Conservation (phyloP, 2,329 filamentous ascomycete genomes). For the Cercospora sojina region DNA sequence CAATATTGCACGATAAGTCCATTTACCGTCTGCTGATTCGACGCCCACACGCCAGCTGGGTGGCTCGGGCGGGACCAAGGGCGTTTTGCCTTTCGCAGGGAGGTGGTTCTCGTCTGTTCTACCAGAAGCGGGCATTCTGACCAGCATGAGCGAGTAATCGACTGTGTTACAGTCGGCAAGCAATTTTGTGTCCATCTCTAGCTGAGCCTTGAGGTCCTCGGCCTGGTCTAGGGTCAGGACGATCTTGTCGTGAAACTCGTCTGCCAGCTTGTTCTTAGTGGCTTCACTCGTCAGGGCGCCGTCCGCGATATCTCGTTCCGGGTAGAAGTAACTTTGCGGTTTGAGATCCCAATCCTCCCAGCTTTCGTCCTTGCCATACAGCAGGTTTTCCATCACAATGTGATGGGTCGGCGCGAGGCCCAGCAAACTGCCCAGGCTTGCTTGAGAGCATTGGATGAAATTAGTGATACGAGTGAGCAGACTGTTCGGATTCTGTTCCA, state of each 20-base stretch:
- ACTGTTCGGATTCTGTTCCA: conserved; percentile 59
- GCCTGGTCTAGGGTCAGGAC: conserved; percentile 57
- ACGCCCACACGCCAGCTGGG: conserved; percentile 62
- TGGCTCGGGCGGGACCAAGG: conserved; percentile 34
- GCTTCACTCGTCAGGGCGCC: conserved; percentile 63
- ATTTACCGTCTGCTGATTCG: conserved; percentile 60
- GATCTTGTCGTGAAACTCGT: conserved; percentile 67
- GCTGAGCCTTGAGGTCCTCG: conserved; percentile 54
- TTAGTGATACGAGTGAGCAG: conserved; percentile 71
- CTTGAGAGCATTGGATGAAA: conserved; percentile 58
- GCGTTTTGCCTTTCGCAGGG: conserved; percentile 24
- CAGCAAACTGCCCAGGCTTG: conserved; percentile 60
- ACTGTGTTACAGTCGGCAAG: conserved; percentile 64
- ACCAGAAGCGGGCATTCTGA: conserved; percentile 52
- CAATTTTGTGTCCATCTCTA: conserved; percentile 63
- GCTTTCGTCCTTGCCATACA: conserved; percentile 58
- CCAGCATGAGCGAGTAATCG: conserved; percentile 73
- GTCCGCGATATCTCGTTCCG: conserved; percentile 68
- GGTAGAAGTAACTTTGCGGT: conserved; percentile 72
- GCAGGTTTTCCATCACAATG: conserved; percentile 75
- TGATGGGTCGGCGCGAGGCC: conserved; percentile 67
- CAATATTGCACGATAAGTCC: conserved; percentile 65
- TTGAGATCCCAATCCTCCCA: conserved; percentile 78
- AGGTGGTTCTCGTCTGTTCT: conserved; percentile 8
- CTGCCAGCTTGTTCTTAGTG: conserved; percentile 64